Evolutionary conservation across 371 early-diverging fungal genomes (phyloP).

Genomic region (Apophysomyces elegans): DNA sequence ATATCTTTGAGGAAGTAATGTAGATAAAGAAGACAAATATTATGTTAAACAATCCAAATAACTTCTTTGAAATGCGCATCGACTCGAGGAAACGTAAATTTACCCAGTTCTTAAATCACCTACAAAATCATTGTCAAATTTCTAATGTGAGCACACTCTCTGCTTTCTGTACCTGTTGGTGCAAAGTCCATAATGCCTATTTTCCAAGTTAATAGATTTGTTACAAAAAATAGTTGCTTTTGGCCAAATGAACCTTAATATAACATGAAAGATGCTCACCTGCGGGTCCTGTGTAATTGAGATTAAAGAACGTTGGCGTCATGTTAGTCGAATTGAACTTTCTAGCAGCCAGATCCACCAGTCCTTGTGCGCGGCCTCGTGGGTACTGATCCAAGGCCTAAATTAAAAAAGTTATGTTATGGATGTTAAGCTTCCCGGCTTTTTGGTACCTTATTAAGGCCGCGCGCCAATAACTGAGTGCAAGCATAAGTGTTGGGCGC

Average conservation of each 20-base stretch:
- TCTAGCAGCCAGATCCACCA: slow-evolving; percentile 26
- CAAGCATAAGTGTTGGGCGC: slow-evolving; percentile 47
- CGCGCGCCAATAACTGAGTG: slow-evolving; percentile 40
- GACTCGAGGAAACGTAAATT: slow-evolving; percentile 1
- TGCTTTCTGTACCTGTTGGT: slow-evolving; percentile 20
- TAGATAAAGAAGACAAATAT: not conserved
- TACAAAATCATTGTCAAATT: slow-evolving; percentile 8
- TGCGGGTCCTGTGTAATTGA: slow-evolving; percentile 50
- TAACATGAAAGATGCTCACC: slow-evolving; percentile 21
- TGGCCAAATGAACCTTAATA: not conserved
- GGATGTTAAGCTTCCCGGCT: not conserved
- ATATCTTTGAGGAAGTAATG: slow-evolving; percentile 18
- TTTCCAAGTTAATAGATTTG: not conserved
- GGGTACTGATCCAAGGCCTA: slow-evolving; percentile 42
- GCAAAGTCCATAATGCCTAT: slow-evolving; percentile 30
- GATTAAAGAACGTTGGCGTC: slow-evolving; percentile 42
- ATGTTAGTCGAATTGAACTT: slow-evolving; percentile 39
- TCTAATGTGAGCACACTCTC: not conserved
- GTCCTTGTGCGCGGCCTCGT: slow-evolving; percentile 37
- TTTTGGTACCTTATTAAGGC: slow-evolving; percentile 37
- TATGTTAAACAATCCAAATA: not conserved
- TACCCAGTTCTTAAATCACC: slow-evolving; percentile 27
- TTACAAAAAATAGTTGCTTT: not conserved
- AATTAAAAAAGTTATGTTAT: not conserved
- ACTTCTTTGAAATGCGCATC: not conserved